A percentile compares a stretch with the other conserved stretches of the same genome.
These are phyloP conservation scores for Takakia lepidozioides DNA, from an alignment of 225 moss, liverwort and hornwort species.

Conservation along the genomic window DNA sequence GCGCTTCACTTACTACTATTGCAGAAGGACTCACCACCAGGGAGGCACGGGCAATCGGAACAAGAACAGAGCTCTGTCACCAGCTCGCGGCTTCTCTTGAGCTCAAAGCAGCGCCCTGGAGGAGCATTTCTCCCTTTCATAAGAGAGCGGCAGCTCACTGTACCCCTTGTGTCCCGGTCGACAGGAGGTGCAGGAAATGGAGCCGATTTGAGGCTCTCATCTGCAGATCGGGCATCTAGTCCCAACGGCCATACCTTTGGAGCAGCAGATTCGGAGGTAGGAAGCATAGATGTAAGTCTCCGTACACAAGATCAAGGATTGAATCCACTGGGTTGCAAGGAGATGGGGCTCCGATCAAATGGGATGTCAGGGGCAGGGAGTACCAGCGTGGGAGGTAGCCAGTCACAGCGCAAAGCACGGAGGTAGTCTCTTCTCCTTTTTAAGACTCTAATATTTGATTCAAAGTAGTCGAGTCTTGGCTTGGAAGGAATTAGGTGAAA, in stretches of 20 bases:
- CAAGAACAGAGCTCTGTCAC: constrained; percentile 59
- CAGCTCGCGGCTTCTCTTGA: constrained; percentile 56
- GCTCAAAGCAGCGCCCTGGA: constrained; percentile 67
- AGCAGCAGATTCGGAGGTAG: constrained; percentile 34
- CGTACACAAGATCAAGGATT: constrained; percentile 10
- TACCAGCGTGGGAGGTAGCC: constrained; percentile 10
- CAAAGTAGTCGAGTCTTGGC: too few relatives aligned
- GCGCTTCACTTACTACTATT: too few relatives aligned
- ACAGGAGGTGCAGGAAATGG: constrained; percentile 17
- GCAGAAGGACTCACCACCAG: constrained; percentile 53
- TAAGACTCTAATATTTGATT: too few relatives aligned
- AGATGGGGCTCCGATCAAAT: constrained; percentile 1
- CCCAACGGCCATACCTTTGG: constrained; percentile 11
- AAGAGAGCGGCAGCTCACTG: constrained; percentile 48
- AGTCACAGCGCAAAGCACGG: constrained; percentile 34
- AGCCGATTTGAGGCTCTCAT: constrained; percentile 29
- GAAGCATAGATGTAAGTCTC: constrained; percentile 18
- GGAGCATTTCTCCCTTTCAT: constrained; percentile 90
- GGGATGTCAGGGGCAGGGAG: background rate
- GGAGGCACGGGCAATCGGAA: constrained; percentile 25
- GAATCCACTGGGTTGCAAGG: constrained; percentile 5
- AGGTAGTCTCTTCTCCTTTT: constrained; percentile 16
- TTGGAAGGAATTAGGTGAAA: too few relatives aligned
- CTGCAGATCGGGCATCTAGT: constrained; percentile 18
- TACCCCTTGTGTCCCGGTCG: constrained; percentile 37